A percentile compares a stretch with the other conserved stretches of the same genome.
Conservation (phyloP, 1,284 basidiomycete genomes). For the Leccinum griseonigrum region DNA sequence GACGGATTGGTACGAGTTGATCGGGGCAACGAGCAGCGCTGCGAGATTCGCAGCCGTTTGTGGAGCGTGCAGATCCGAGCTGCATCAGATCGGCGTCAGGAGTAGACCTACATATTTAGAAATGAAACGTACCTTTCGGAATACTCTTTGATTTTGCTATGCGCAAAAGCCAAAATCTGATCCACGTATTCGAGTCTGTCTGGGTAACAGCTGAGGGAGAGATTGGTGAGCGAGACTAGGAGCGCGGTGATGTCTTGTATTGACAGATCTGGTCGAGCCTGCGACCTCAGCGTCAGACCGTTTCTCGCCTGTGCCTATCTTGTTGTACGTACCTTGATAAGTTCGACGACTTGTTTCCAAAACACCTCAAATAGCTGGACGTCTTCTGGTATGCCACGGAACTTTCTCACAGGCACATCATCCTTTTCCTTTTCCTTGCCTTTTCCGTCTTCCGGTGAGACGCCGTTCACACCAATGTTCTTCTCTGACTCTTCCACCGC, state of each 20-base stretch:
- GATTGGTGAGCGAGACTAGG: slow-evolving; percentile 88
- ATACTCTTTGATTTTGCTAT: slow-evolving; percentile 82
- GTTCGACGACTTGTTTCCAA: slow-evolving; percentile 96
- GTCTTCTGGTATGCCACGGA: slow-evolving; percentile 90
- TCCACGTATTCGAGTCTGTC: slow-evolving; percentile 94
- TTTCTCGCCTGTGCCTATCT: background rate
- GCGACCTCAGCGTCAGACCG: slow-evolving; percentile 1
- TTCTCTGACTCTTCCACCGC: slow-evolving; percentile 32
- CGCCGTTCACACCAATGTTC: slow-evolving; percentile 29
- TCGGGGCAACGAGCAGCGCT: slow-evolving; percentile 85
- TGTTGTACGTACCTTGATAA: slow-evolving; percentile 74
- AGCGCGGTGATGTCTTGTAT: slow-evolving; percentile 96
- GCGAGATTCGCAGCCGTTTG: slow-evolving; percentile 89
- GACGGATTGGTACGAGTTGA: slow-evolving; percentile 91
- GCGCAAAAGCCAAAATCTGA: slow-evolving; percentile 86
- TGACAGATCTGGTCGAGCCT: slow-evolving; percentile 93
- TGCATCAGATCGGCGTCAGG: slow-evolving; percentile 31
- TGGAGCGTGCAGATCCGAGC: slow-evolving; percentile 83
- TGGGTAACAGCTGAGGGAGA: slow-evolving; percentile 93
- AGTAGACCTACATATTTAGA: background rate
- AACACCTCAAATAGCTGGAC: slow-evolving; percentile 95
- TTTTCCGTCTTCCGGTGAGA: slow-evolving; percentile 35
- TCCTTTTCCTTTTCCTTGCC: slow-evolving; percentile 61
- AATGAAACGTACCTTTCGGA: slow-evolving; percentile 58
- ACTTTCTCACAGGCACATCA: slow-evolving; percentile 61